Conservation (phyloP, 2,329 filamentous ascomycete species). For the Trichophyton schoenleinii region DNA sequence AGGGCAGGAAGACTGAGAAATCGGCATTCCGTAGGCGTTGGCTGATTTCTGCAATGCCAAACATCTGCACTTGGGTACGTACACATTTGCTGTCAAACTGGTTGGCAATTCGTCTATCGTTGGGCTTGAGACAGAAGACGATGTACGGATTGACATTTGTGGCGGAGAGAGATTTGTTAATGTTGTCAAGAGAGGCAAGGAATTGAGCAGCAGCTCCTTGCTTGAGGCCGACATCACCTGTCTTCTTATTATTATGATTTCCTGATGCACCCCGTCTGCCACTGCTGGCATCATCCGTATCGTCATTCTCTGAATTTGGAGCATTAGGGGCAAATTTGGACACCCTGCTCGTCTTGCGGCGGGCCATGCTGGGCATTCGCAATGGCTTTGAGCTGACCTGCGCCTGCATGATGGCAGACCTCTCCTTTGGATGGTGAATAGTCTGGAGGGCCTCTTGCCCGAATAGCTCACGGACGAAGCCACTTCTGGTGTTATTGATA, state of each 20-base stretch:
- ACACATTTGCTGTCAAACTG: constrained; percentile 99
- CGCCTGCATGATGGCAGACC: constrained; percentile 82
- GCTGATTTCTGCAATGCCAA: constrained; percentile 94
- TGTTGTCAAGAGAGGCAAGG: constrained; percentile 73
- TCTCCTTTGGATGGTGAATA: constrained; percentile 84
- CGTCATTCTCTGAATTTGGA: constrained; percentile 17
- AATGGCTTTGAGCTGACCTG: constrained; percentile 92
- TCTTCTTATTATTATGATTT: constrained; percentile 18
- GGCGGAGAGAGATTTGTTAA: constrained; percentile 72
- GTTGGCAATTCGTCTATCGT: constrained; percentile 91
- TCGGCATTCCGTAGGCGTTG: constrained; percentile 85
- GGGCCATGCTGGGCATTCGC: constrained; percentile 82
- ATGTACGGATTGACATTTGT: constrained; percentile 88
- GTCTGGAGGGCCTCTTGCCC: constrained; percentile 93
- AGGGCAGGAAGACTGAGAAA: constrained; percentile 90
- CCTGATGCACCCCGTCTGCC: constrained; percentile 9
- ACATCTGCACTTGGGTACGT: constrained; percentile 81
- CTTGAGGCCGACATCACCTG: constrained; percentile 33
- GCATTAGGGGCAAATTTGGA: constrained; percentile 33
- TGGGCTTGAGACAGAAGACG: constrained; percentile 92
- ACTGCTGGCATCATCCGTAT: constrained; percentile 13
- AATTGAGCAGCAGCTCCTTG: constrained; percentile 92
- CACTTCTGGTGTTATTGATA: constrained; percentile 73
- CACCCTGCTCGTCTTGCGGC: constrained; percentile 53
- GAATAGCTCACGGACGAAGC: constrained; percentile 81